Conservation (phyloP, 176 grass and related monocot species). For the Oryza meridionalis region DNA sequence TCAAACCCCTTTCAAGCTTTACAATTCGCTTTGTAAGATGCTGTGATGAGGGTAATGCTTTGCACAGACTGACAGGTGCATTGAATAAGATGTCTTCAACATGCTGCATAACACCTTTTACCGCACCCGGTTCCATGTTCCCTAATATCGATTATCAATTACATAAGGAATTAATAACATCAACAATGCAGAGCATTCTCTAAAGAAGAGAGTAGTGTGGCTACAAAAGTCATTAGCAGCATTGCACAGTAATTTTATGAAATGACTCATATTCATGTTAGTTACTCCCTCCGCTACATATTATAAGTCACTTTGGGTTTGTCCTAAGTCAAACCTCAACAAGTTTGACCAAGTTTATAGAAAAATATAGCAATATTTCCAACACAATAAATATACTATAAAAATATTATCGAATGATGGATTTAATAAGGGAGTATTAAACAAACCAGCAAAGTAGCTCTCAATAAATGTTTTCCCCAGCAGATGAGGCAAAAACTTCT, state of each 20-base stretch:
- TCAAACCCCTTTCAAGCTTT: conserved; percentile 83
- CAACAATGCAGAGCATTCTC: conserved; percentile 4
- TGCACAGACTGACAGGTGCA: conserved; percentile 43
- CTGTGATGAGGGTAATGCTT: conserved; percentile 65
- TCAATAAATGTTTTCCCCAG: conserved; percentile 82
- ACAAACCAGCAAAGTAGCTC: conserved; percentile 78
- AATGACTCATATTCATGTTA: conserved; percentile 15
- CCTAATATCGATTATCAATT: conserved; percentile 38
- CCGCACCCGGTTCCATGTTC: conserved; percentile 67
- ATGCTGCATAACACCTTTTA: conserved; percentile 53
- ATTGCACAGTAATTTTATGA: conserved; percentile 5
- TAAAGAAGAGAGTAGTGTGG: not conserved
- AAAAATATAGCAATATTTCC: too few relatives aligned
- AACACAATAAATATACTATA: too few relatives aligned
- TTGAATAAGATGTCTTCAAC: conserved; percentile 70
- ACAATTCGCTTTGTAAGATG: conserved; percentile 75
- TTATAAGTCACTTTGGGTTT: too few relatives aligned
- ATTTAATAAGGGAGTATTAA: not conserved
- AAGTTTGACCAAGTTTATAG: too few relatives aligned
- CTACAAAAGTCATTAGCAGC: not conserved
- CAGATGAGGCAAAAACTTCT: conserved; percentile 60
- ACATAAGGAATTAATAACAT: conserved; percentile 27
- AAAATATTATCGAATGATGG: too few relatives aligned
- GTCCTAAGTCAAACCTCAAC: too few relatives aligned
- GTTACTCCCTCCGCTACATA: not conserved